Conservation (phyloP, 2,329 filamentous ascomycete species). For the Zymoseptoria brevis region DNA sequence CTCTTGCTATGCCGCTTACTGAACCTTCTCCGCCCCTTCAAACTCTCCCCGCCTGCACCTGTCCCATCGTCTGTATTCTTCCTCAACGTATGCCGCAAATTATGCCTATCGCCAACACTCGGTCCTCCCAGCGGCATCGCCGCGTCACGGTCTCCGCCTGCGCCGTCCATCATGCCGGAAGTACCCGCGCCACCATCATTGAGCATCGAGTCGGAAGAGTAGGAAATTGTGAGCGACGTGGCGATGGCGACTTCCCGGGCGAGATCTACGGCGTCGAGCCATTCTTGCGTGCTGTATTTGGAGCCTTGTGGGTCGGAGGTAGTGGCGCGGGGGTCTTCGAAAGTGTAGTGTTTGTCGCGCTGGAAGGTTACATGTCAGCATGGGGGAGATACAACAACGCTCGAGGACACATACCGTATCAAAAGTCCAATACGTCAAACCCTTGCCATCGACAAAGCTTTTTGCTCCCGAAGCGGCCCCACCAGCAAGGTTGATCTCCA, state of each 20-base stretch:
- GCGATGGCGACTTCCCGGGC: constrained; percentile 77
- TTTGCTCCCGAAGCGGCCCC: constrained; percentile 62
- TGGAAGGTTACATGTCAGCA: constrained; percentile 33
- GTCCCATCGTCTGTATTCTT: constrained; percentile 24
- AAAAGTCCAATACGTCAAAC: constrained; percentile 78
- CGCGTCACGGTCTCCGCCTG: constrained; percentile 22
- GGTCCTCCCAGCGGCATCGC: constrained; percentile 26
- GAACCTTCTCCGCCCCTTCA: constrained; percentile 53
- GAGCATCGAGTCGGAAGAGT: constrained; percentile 47
- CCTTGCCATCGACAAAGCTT: constrained; percentile 76
- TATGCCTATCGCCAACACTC: constrained; percentile 18
- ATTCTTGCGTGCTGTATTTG: constrained; percentile 71
- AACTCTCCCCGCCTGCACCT: constrained; percentile 27
- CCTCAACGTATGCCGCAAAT: constrained; percentile 30
- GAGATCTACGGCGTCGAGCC: constrained; percentile 81
- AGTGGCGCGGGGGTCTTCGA: constrained; percentile 81
- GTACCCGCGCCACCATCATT: constrained; percentile 33
- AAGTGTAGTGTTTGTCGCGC: constrained; percentile 84
- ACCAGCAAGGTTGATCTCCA: constrained; percentile 74
- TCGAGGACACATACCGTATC: constrained; percentile 64
- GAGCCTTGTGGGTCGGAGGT: constrained; percentile 54
- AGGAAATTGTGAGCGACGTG: constrained; percentile 53
- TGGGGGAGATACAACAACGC: background rate
- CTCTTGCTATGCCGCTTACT: constrained; percentile 92
- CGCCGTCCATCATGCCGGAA: constrained; percentile 60